Base-by-base conservation (phyloP, 129 eudicot genomes). In the Apium graveolens region DNA sequence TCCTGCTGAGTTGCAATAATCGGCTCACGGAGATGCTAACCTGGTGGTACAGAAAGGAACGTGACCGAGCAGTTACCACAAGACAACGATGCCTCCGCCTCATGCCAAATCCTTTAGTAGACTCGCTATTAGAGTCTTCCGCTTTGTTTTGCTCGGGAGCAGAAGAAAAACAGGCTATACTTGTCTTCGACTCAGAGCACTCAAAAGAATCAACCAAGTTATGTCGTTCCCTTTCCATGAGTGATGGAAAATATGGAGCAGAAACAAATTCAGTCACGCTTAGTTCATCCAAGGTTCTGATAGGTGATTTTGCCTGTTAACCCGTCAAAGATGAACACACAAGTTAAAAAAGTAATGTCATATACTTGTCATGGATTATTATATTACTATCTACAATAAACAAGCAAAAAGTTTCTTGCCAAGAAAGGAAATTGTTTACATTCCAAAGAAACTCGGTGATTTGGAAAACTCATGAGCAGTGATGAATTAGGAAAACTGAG, bases 21-120 rank as follows among this genome's bases (percentile, higher is more conserved):
- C 24, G 31, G 26, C 66, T 57, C 66, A 57, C 29, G 5, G 65
- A 80, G 0, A 78, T 73, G 60, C 81, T 27, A 71, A 92, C 99
- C 99, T 96, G 99, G 81, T 96, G 99, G 80, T 96, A 96, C 63
- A 96, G 88, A 90, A 96, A 92, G 51, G 99, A 86, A 41, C 97
- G 97, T 18, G 97, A 86, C 44, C 99, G 84, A 68, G 97, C 97
- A 49, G 94, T 92, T 43, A 96, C 88, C 60, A 96, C 97, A 81
- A 90, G 86, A 82, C 97, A 92, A 29, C 97, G 95, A 70, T 96
- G 96, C 57, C 81, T 86, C 87, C 84, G 82, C 86, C 90, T 87
- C 71, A 82, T 81, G 82, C 99, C 99, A 86, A 96, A 96, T 37
- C 72, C 89, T 80, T 73, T 79, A 84, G 74, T 78, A 51, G 83